phyloP scores from a whole-genome alignment of 73 alveolate species.

The Diophrys appendiculata region DNA sequence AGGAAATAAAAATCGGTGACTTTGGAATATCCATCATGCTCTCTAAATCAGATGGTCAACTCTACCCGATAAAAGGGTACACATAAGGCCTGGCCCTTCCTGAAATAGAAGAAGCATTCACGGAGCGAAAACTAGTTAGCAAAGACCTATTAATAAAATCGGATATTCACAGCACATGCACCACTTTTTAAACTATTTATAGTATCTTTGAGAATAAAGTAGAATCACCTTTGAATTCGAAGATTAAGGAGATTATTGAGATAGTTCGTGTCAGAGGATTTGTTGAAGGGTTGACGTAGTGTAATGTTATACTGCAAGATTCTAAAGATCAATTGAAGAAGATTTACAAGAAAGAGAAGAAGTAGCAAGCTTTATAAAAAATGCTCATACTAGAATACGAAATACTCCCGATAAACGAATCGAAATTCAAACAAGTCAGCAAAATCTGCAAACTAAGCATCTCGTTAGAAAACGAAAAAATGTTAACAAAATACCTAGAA shows the following conservation, averaged over 20 bases:
- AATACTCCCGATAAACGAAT: not conserved
- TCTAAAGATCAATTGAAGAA: not conserved
- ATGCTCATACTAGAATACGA: not conserved
- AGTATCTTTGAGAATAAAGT: not conserved
- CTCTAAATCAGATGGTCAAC: not conserved
- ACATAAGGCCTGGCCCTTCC: not conserved
- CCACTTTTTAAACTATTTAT: not conserved
- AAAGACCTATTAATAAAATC: not conserved
- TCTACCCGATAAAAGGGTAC: not conserved
- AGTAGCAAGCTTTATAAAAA: not conserved
- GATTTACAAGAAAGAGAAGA: not conserved
- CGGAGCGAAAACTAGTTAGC: not conserved
- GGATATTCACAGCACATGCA: not conserved
- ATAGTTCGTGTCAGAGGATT: not conserved
- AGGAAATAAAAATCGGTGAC: conserved; percentile 41
- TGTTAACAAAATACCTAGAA: not conserved
- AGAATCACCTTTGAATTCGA: not conserved
- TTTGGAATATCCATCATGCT: conserved; percentile 26
- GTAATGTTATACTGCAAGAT: not conserved
- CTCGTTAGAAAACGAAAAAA: not conserved
- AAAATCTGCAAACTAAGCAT: not conserved
- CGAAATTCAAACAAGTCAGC: not conserved
- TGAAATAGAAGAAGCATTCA: not conserved
- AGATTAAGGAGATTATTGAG: not conserved
- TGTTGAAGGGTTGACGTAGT: not conserved